A percentile compares a stretch with the other conserved stretches of the same genome.
Evolutionary conservation across 148 eudicot species (phyloP).

Genomic region (Talinum fruticosum): DNA sequence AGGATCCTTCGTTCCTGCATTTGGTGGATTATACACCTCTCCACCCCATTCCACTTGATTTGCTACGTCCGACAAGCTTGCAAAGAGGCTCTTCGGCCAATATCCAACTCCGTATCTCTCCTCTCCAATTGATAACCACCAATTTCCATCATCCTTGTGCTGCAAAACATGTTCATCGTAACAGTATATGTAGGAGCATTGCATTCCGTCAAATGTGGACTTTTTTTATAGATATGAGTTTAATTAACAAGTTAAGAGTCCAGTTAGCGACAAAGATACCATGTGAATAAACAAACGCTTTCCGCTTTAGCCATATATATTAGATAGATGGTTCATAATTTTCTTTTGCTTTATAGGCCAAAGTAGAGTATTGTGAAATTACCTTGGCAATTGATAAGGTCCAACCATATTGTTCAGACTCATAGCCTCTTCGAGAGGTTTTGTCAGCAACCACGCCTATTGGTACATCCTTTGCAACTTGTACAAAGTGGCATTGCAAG

Average conservation of each 20-base stretch:
- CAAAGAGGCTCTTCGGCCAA: not conserved
- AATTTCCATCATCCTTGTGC: not conserved
- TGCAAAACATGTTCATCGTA: too few relatives aligned
- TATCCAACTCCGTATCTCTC: not conserved
- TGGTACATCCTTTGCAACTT: not conserved
- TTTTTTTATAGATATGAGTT: too few relatives aligned
- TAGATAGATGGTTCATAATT: not conserved
- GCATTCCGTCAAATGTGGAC: too few relatives aligned
- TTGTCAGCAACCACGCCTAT: not conserved
- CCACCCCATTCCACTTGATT: not conserved
- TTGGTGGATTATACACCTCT: not conserved
- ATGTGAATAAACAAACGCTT: too few relatives aligned
- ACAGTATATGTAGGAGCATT: too few relatives aligned
- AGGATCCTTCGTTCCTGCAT: not conserved
- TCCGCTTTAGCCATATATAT: too few relatives aligned
- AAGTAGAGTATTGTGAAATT: not conserved
- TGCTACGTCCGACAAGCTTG: not conserved
- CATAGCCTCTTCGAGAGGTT: not conserved
- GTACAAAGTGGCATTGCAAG: not conserved
- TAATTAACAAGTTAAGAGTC: too few relatives aligned
- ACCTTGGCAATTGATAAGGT: not conserved
- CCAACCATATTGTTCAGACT: not conserved
- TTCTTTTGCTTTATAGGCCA: not conserved
- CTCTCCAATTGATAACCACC: not conserved
- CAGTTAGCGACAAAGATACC: too few relatives aligned